Evolutionary conservation across 2,329 filamentous ascomycete genomes (phyloP), one percentile per base, ranked within the genome.

Genomic region (Alternaria dauci): DNA sequence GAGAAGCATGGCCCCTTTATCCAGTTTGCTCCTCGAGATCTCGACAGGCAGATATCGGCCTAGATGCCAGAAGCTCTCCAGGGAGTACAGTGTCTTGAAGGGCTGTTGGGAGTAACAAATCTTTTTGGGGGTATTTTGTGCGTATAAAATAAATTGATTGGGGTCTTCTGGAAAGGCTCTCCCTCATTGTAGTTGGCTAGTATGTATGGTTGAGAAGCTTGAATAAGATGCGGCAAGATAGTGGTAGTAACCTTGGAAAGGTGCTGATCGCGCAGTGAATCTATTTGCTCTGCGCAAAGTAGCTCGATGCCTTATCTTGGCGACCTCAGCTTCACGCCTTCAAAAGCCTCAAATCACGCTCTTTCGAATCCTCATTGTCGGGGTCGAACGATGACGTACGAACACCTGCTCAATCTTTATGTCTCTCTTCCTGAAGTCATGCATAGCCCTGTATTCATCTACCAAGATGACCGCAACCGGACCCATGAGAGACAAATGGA

Each of bases 1-100:
- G 26, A 23, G 34, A 55, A 55, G 26, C 12, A 47, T 16, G 52
- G 52, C 23, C 52, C 52, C 8, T 55, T 18, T 23, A 44, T 55
- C 23, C 52, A 36, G 34, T 55, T 55, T 38, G 4, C 8, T 38
- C 36, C 36, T 7, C 36, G 36, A 4, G 2, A 38, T n/a, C 36
- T 18, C n/a, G 36, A 38, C 36, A 7, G 18, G 36, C 36, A 38
- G 36, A 3, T 38, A 16, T n/a, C 16, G n/a, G 36, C 36, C 18
- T 18, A 38, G 36, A 38, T 8, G 16, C 36, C 36, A 38, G 16
- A 18, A 38, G 36, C 36, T 18, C 8, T 38, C 8, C 16, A 38
- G 34, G 16, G 34, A 16, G 3, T 38, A n/a, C 34, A 18, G 36
- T n/a, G 36, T 18, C 16, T 18, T 14, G 2, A 36, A 36, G 12